phyloP scores from a whole-genome alignment of 176 grass and related monocot species.

The Oryza glumipatula region DNA sequence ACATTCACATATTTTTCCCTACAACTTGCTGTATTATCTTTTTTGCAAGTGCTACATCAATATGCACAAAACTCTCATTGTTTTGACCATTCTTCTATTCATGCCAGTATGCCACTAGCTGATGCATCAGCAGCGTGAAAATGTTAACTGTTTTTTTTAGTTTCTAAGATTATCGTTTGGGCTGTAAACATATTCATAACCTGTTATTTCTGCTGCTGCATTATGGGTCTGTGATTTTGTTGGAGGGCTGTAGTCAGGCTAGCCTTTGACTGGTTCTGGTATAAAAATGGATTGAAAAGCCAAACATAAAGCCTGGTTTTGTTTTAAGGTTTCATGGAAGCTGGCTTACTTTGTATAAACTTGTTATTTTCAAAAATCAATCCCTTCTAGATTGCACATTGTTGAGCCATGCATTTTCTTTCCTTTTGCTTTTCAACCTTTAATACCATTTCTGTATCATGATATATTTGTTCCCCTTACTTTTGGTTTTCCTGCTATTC shows the following conservation, averaged over 20 bases:
- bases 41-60: neutral
- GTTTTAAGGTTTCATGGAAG: neutral
- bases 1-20: neutral
- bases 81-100: neutral
- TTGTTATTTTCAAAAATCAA: neutral
- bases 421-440: neutral
- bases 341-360: neutral
- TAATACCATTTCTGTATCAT: neutral
- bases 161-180: neutral
- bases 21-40: neutral
- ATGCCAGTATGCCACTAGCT: neutral
- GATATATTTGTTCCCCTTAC: neutral
- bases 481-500: neutral
- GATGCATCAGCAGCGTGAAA: neutral
- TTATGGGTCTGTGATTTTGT: neutral
- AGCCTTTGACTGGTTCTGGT: neutral
- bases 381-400: neutral
- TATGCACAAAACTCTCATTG: neutral
- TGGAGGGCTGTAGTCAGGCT: neutral
- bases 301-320: neutral
- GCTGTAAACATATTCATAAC: neutral
- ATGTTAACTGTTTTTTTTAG: neutral
- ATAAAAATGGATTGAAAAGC: neutral
- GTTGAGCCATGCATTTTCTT: neutral
- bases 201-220: constrained; percentile 15